Percentiles rank a stretch among this genome's conserved stretches.
phyloP scores from a whole-genome alignment of 495 filamentous ascomycete species.

The Aspergillus mulundensis region DNA sequence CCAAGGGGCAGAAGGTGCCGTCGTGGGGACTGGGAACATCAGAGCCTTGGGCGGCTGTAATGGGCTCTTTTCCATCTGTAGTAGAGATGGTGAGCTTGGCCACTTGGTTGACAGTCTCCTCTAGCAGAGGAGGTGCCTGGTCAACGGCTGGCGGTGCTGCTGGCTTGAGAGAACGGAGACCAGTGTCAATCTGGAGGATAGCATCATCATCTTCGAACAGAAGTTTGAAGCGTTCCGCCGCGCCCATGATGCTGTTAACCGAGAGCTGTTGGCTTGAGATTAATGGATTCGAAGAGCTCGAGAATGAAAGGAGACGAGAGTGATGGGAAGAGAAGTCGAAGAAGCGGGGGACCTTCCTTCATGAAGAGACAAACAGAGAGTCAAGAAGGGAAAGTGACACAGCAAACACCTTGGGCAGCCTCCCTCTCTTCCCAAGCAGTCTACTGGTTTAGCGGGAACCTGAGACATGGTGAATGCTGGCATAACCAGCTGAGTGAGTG shows the following conservation, averaged over 20 bases:
- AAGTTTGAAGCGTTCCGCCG: slow-evolving; percentile 21
- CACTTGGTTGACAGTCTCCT: neutral
- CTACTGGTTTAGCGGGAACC: no score
- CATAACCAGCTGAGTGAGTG: no score
- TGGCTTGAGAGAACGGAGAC: slow-evolving; percentile 1
- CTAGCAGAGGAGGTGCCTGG: neutral
- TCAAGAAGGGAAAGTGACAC: neutral
- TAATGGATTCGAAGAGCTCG: neutral
- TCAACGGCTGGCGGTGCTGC: neutral
- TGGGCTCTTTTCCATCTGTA: neutral
- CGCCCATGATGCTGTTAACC: slow-evolving; percentile 17
- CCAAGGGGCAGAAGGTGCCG: slow-evolving; percentile 55
- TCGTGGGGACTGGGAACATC: slow-evolving; percentile 4
- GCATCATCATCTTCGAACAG: slow-evolving; percentile 23
- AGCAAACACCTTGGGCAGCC: neutral
- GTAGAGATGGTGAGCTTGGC: neutral
- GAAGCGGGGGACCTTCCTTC: neutral
- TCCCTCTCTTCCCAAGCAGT: neutral
- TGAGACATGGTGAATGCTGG: no score
- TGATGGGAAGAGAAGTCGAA: neutral
- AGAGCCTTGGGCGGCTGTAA: neutral
- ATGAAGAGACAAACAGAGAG: neutral
- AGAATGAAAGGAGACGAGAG: neutral
- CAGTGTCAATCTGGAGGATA: slow-evolving; percentile 21
- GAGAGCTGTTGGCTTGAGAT: neutral